Evolutionary conservation across 2,329 filamentous ascomycete species (phyloP).

Genomic region (Epichloe elymi): DNA sequence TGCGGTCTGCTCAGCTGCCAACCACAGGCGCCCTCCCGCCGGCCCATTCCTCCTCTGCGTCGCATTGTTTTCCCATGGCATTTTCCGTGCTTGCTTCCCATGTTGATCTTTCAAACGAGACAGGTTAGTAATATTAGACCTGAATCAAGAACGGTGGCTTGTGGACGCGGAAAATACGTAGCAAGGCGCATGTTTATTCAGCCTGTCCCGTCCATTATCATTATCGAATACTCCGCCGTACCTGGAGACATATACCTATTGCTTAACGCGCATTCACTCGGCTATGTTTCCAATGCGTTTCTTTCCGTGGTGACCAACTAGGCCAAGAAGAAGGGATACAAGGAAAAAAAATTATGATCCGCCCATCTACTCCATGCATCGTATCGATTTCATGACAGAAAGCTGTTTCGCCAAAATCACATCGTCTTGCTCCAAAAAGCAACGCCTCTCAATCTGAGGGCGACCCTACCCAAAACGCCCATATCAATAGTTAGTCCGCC

Average conservation of each 20-base stretch:
- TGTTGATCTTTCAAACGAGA: too few relatives aligned
- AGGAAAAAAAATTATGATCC: not conserved
- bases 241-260: conserved; percentile 1
- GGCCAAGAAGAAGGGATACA: not conserved
- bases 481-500: not conserved
- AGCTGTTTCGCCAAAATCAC: not conserved
- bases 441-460: not conserved
- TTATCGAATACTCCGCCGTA: conserved; percentile 7
- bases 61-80: too few relatives aligned
- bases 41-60: too few relatives aligned
- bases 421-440: not conserved
- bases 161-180: too few relatives aligned
- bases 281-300: conserved; percentile 5
- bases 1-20: not conserved
- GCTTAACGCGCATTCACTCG: conserved; percentile 3
- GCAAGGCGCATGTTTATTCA: not conserved
- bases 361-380: not conserved
- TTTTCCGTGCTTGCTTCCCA: too few relatives aligned
- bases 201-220: conserved; percentile 7
- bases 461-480: conserved; percentile 2
- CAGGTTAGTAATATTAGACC: too few relatives aligned
- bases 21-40: not conserved
- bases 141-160: not conserved
- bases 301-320: not conserved
- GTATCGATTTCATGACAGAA: not conserved